Base-by-base conservation (phyloP, 139 green algal species). In the Prasinococcaceae sp. region DNA sequence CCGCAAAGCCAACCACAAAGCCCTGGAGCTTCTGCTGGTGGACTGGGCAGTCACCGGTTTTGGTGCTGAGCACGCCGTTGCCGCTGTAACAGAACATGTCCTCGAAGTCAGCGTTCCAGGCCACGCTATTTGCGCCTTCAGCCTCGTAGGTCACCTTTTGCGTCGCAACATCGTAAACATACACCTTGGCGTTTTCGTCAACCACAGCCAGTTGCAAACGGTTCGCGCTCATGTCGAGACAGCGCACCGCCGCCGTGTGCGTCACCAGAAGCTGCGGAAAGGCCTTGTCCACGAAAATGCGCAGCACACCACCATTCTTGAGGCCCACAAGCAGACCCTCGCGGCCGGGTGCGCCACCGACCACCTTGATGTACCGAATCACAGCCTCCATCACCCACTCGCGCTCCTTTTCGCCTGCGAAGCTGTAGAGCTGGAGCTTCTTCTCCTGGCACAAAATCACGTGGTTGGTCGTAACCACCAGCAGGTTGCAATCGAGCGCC, bases 61-160 rank as follows among this genome's bases (percentile, higher is more conserved):
- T 86, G 59, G 84, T 88, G 52, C 46, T 72, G 36, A 92, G 72
- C 66, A 71, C 66, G 25, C 74, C 75, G 39, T 76, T 77, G 35
- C 81, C 77, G 24, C 70, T 78, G 72, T 72, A 92, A 66, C 75
- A 85, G 20, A 92, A 71, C 81, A 90, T 88, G 63, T 86, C 79
- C 54, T 87, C 82, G 50, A 79, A 84, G 39, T 85, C 71, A 9
- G 52, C 60, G 70, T 92, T 92, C 76, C 78, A 92, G 4, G 77
- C 70, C 22, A 85, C 82, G 33, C 73, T 84, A 70, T 81, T 90
- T 37, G 69, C 79, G 29, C 74, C 73, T 45, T 63, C 66, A 28
- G 78, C 70, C 60, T 82, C 63, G 39, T 77, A 84, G 36, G 79
- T 16, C 35, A 81, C 33, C 46, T 75, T 63, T 68, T 84, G 82